phyloP scores from a whole-genome alignment of 1,139 yeast species.

The Debaryomycetaceae sp. region DNA sequence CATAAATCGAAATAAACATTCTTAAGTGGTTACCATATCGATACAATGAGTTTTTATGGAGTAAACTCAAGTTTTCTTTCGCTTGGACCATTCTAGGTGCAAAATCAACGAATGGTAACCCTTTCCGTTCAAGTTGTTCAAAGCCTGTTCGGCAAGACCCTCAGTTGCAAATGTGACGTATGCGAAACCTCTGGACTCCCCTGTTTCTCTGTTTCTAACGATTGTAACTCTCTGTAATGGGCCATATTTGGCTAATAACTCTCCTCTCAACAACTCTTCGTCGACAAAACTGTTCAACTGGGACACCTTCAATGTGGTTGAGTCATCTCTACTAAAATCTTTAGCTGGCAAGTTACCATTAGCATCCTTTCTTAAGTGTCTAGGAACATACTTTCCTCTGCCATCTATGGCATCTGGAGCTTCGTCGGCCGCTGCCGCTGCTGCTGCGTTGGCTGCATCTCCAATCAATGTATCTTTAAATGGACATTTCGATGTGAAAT shows the following conservation, averaged over 20 bases:
- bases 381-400: conserved; percentile 66
- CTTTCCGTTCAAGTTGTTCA: conserved; percentile 78
- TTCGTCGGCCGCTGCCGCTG: conserved; percentile 31
- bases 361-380: conserved; percentile 64
- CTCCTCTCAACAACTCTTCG: conserved; percentile 76
- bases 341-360: conserved; percentile 54
- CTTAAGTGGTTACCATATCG: not conserved
- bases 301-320: conserved; percentile 85
- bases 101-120: conserved; percentile 92
- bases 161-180: conserved; percentile 80
- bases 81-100: conserved; percentile 65
- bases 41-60: conserved; percentile 1
- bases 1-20: not conserved
- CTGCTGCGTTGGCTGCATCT: conserved; percentile 31
- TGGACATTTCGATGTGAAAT: conserved; percentile 94
- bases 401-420: conserved; percentile 35
- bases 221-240: conserved; percentile 78
- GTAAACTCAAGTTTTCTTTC: conserved; percentile 19
- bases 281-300: conserved; percentile 85
- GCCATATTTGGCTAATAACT: conserved; percentile 69
- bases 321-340: conserved; percentile 68
- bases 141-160: conserved; percentile 71
- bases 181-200: conserved; percentile 96
- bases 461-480: conserved; percentile 84
- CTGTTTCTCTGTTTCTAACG: conserved; percentile 90